Evolutionary conservation across 2,329 filamentous ascomycete genomes (phyloP).

Genomic region (Calonectria crousiana): DNA sequence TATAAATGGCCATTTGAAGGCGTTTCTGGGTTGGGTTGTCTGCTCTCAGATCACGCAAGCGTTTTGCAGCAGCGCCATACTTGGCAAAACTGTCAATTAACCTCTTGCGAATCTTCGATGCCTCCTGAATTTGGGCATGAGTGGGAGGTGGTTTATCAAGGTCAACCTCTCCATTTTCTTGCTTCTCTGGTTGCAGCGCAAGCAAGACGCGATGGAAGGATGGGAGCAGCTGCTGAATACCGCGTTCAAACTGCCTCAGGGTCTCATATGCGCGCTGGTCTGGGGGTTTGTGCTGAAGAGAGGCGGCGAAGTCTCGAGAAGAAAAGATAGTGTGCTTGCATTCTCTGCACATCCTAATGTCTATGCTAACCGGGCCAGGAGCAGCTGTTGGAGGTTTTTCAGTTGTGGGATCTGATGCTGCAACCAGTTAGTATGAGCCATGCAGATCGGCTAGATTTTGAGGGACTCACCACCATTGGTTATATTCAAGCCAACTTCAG

Average conservation of each 20-base stretch:
- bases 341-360: constrained; percentile 92
- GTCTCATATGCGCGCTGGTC: constrained; percentile 87
- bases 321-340: constrained; percentile 75
- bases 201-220: constrained; percentile 84
- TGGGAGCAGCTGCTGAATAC: constrained; percentile 84
- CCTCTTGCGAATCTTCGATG: constrained; percentile 88
- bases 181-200: constrained; percentile 72
- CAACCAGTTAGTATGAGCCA: background rate
- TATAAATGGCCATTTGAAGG: constrained; percentile 85
- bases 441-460: background rate
- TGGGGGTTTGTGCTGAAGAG: constrained; percentile 75
- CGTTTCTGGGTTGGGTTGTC: constrained; percentile 78
- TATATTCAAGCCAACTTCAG: constrained; percentile 79
- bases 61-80: constrained; percentile 84
- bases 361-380: constrained; percentile 72
- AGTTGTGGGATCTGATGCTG: constrained; percentile 49
- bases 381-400: constrained; percentile 53
- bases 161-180: constrained; percentile 53
- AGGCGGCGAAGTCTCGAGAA: constrained; percentile 81
- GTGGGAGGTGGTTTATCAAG: constrained; percentile 59
- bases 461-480: constrained; percentile 33
- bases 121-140: constrained; percentile 81
- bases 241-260: constrained; percentile 86
- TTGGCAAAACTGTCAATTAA: constrained; percentile 91
- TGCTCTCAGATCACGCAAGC: constrained; percentile 83